Percentiles rank a stretch among this genome's conserved stretches.
Evolutionary conservation across 768 basidiomycete species (phyloP).

Genomic region (Boletales sp.): DNA sequence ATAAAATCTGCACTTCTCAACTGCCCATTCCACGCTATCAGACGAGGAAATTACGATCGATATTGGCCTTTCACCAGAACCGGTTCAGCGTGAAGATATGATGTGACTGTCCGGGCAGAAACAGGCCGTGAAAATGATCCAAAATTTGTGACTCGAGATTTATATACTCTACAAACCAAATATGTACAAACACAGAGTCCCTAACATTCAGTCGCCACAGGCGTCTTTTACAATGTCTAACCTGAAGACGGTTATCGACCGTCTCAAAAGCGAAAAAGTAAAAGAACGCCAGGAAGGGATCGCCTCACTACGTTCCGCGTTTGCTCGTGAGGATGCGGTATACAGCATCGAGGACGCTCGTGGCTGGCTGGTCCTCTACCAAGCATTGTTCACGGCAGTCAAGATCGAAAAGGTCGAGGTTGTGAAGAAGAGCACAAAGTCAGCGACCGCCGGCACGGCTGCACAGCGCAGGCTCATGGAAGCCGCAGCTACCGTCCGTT

Average conservation of each 20-base stretch:
- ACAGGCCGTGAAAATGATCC: conserved; percentile 41
- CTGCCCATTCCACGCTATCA: conserved; percentile 54
- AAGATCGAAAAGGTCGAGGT: conserved; percentile 53
- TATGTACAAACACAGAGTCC: conserved; percentile 20
- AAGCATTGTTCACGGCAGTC: conserved; percentile 68
- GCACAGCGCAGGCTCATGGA: conserved; percentile 62
- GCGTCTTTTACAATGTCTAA: conserved; percentile 33
- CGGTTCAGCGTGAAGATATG: conserved; percentile 62
- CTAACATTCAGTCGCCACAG: conserved; percentile 6
- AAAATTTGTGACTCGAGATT: neutral
- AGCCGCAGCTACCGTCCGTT: conserved; percentile 64
- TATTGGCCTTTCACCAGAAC: conserved; percentile 81
- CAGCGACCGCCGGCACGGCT: conserved; percentile 39
- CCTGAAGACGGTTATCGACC: conserved; percentile 46
- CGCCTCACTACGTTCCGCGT: conserved; percentile 44
- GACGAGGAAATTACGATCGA: conserved; percentile 43
- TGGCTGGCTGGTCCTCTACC: conserved; percentile 66
- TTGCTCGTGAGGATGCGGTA: conserved; percentile 47
- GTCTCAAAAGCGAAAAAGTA: conserved; percentile 58
- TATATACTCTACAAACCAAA: conserved; percentile 31
- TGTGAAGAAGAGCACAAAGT: conserved; percentile 40
- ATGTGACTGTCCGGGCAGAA: conserved; percentile 75
- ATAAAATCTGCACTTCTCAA: conserved; percentile 39
- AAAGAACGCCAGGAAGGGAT: conserved; percentile 70
- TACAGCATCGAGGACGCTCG: conserved; percentile 34